These are phyloP conservation scores for Claviceps sp. DNA, from an alignment of 2,329 filamentous ascomycete genomes.

Conservation along the genomic window DNA sequence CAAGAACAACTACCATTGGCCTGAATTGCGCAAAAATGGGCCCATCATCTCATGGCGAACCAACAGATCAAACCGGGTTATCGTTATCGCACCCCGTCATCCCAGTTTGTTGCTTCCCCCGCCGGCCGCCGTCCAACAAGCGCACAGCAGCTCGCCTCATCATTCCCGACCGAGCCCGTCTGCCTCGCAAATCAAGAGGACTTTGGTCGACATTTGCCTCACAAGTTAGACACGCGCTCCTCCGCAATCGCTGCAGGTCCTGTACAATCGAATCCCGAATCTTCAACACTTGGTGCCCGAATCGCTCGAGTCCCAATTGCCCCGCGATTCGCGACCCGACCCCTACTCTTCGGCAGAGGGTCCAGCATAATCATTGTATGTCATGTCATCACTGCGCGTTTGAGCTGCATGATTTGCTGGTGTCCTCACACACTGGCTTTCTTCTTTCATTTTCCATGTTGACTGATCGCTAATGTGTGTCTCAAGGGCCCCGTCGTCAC, in stretches of 20 bases:
- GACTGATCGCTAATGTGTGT: neutral
- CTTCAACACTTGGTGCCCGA: neutral
- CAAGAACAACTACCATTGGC: neutral
- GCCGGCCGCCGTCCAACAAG: constrained; percentile 6
- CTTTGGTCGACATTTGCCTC: neutral
- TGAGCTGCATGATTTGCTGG: neutral
- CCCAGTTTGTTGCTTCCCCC: constrained; percentile 9
- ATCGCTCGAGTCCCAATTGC: neutral
- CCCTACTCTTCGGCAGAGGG: constrained; percentile 3
- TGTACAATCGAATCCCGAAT: neutral
- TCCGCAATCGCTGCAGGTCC: neutral
- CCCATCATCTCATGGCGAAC: neutral
- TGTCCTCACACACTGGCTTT: neutral
- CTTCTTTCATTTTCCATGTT: neutral
- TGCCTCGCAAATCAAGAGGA: constrained; percentile 1
- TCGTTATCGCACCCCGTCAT: constrained; percentile 26
- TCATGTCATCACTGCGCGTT: neutral
- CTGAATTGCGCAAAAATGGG: neutral
- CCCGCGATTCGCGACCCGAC: neutral
- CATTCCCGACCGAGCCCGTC: neutral
- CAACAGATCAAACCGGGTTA: constrained; percentile 16
- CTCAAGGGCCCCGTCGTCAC: neutral
- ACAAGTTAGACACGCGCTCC: neutral
- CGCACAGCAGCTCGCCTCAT: constrained; percentile 9
- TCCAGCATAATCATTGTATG: neutral